Percentiles rank a stretch among this genome's conserved stretches.
These are phyloP conservation scores for Exophiala alcalophila DNA, from an alignment of 2,329 filamentous ascomycete species.

Conservation along the genomic window DNA sequence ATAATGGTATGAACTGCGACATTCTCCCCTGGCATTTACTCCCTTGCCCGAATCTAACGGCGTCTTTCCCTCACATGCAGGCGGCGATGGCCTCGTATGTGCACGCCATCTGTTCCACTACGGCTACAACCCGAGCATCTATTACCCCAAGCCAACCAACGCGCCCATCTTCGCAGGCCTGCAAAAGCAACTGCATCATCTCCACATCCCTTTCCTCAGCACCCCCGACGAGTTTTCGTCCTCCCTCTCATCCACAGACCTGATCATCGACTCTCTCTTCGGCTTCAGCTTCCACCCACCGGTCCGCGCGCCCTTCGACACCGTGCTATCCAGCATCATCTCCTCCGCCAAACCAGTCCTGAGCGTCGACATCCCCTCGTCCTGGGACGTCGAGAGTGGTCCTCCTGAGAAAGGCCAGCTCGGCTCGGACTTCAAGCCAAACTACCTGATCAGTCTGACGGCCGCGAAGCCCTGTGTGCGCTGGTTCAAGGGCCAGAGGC, in stretches of 20 bases:
- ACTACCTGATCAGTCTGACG: conserved; percentile 79
- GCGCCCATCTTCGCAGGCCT: conserved; percentile 88
- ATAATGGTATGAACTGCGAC: conserved; percentile 49
- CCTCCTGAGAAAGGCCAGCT: conserved; percentile 69
- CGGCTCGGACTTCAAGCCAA: conserved; percentile 76
- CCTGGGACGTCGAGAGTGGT: conserved; percentile 87
- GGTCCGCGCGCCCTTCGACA: conserved; percentile 85
- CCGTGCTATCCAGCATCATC: conserved; percentile 74
- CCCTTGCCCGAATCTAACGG: not conserved
- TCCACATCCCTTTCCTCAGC: conserved; percentile 68
- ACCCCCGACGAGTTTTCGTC: conserved; percentile 67
- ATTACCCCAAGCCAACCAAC: conserved; percentile 89
- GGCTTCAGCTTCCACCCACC: conserved; percentile 92
- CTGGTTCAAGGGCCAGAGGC: conserved; percentile 72
- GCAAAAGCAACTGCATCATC: conserved; percentile 76
- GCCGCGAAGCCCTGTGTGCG: conserved; percentile 88
- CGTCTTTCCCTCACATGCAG: conserved; percentile 43
- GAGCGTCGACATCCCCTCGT: conserved; percentile 88
- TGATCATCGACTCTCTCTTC: conserved; percentile 90
- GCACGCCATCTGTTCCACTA: conserved; percentile 89
- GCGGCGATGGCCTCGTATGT: conserved; percentile 91
- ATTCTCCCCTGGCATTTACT: too few species aligned
- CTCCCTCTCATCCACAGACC: conserved; percentile 67
- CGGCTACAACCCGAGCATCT: conserved; percentile 83
- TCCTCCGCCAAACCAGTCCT: conserved; percentile 71